Evolutionary conservation across 1,284 basidiomycete genomes (phyloP), one percentile per base, ranked within the genome.

Genomic region (Heterobasidion occidentale): DNA sequence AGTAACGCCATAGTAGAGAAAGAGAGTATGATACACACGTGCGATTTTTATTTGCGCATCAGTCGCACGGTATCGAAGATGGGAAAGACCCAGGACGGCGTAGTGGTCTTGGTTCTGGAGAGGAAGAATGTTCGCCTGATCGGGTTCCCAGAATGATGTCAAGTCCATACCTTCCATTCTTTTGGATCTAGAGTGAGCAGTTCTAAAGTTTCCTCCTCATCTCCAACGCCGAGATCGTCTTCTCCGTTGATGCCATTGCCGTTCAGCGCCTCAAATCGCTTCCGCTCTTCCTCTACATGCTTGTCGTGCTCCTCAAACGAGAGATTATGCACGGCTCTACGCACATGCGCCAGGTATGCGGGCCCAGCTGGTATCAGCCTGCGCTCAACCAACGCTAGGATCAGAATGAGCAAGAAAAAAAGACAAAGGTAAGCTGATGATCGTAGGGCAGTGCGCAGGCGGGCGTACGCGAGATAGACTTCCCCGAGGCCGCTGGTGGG

Each of bases 71-170:
- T 91, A 94, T 59, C 96, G 83, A 58, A 98, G 78, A 67, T 90
- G 85, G 33, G 94, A 96, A 6, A 99, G 83, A 66, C 96, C 96
- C 54, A 98, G 87, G 38, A 98, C 92, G 58, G 91, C 92, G 70
- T 98, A 98, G 71, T 98, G 93, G 71, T 99, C 96, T 83, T 98
- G 97, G 82, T 94, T 93, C 92, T 92, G 58, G 49, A 38, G 34
- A 56, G 15, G 15, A 42, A 51, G 6, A 17, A 33, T 36, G 17
- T 51, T 17, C 12, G 36, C 1, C 3, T 8, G 52, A 1, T 34
- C 27, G 27, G 27, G 27, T 27, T 27, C 5, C 19, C 4, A 20
- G 36, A 50, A 17, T 44, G 54, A 46, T 42, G 46, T 48, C 20
- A 17, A n/a, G 14, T 19, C 68, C 75, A 48, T 62, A 90, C 89